Base-by-base conservation (phyloP, 148 eudicot species). In the Talinum fruticosum region DNA sequence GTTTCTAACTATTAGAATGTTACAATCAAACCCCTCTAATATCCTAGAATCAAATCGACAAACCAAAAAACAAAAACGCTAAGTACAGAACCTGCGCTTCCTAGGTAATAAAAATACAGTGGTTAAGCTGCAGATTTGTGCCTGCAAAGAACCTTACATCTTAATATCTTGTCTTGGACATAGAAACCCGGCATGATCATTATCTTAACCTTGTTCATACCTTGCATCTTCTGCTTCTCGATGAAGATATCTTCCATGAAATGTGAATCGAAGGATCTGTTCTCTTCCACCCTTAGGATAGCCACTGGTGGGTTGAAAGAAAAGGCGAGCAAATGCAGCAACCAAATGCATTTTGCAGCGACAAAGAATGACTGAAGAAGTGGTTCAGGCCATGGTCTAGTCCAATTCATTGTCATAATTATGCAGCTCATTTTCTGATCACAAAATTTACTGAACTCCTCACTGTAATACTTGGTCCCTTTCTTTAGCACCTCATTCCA, bases 121-220 rank as follows among this genome's bases (percentile, higher is more conserved):
- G 15, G 37, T 83, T 76, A 88, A 53, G 78, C 81, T 65, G 83
- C 76, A 84, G 85, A 79, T 80, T 91, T 91, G 53, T 92, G 89
- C 88, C 96, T 89, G 84, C 97, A 95, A n/a, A 95, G 81, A 78
- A 95, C 98, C 88, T 89, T 92, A 79, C 98, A 92, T 79, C 88
- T 92, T 62, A 92, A 84, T 36, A 92, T 88, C 73, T 85, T 88
- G 76, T 89, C 98, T 76, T 86, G 89, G 47, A 95, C 93, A 87
- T 95, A 92, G 84, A 95, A 95, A 32, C 97, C 98, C 1, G 98
- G 97, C 96, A 91, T 87, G 19, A 92, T 96, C 98, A 92, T 91
- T 23, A 89, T 75, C 88, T 95, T 95, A 28, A 95, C 97, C 59
- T 87, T 70, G 69, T 89, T 85, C 5, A 81, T 76, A 54, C 91